Percentiles rank a stretch among this genome's conserved stretches.
Conservation (phyloP, 2,329 filamentous ascomycete species). For the Dothideomycetidae sp. region DNA sequence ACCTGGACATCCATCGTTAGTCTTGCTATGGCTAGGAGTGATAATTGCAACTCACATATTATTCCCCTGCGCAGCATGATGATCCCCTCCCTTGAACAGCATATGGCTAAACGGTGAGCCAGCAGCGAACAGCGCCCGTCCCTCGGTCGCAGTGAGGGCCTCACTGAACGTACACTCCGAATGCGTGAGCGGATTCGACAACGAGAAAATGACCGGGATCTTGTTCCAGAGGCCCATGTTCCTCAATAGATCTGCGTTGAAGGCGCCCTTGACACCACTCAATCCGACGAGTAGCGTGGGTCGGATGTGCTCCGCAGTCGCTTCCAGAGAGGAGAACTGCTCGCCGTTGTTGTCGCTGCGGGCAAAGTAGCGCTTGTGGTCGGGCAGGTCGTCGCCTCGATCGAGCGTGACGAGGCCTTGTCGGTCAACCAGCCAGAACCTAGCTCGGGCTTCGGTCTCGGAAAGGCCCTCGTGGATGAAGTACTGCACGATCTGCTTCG, state of each 20-base stretch:
- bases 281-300: not conserved
- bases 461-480: conserved; percentile 76
- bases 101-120: not conserved
- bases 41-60: too few relatives aligned
- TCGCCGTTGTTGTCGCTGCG: not conserved
- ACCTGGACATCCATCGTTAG: too few relatives aligned
- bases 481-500: conserved; percentile 86
- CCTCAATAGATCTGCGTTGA: not conserved
- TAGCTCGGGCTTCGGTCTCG: conserved; percentile 65
- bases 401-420: conserved; percentile 69
- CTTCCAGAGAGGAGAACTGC: not conserved
- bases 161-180: not conserved
- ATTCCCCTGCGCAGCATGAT: too few relatives aligned
- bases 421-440: conserved; percentile 90
- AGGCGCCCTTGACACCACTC: not conserved
- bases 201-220: not conserved
- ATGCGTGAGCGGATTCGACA: not conserved
- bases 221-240: not conserved
- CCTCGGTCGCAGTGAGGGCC: not conserved
- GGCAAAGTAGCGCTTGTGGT: not conserved
- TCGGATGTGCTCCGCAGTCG: not conserved
- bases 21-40: too few relatives aligned
- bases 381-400: conserved; percentile 75
- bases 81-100: not conserved
- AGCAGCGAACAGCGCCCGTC: not conserved